These are phyloP conservation scores for Pyrenochaeta sp. DNA, from an alignment of 2,329 filamentous ascomycete genomes.

Conservation along the genomic window DNA sequence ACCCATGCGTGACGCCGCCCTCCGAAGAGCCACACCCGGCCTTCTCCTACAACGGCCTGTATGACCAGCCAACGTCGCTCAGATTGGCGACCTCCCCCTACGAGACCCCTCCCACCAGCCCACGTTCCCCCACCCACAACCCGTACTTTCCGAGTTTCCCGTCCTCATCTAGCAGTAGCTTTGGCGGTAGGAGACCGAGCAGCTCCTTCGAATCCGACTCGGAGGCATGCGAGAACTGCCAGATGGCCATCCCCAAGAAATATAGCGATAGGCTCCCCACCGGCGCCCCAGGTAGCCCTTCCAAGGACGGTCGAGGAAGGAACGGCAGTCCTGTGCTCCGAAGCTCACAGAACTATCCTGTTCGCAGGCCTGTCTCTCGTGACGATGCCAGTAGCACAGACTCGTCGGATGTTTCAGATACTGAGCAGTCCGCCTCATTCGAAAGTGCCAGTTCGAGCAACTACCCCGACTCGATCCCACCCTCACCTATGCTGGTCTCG, in stretches of 20 bases:
- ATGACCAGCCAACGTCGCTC: constrained; percentile 41
- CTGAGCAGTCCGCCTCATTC: constrained; percentile 48
- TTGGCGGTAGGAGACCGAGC: constrained; percentile 42
- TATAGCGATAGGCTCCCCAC: constrained; percentile 61
- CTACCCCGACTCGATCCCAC: constrained; percentile 44
- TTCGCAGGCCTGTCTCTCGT: constrained; percentile 50
- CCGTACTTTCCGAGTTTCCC: constrained; percentile 58
- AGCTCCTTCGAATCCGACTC: constrained; percentile 54
- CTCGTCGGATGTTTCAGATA: constrained; percentile 47
- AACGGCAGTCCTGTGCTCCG: constrained; percentile 64
- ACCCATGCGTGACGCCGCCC: constrained; percentile 54
- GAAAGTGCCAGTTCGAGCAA: constrained; percentile 40
- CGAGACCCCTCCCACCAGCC: constrained; percentile 52
- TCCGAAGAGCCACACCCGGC: constrained; percentile 45
- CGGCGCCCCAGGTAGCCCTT: constrained; percentile 60
- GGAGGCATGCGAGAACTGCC: constrained; percentile 66
- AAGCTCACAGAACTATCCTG: constrained; percentile 61
- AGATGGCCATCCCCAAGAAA: constrained; percentile 62
- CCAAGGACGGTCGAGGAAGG: constrained; percentile 56
- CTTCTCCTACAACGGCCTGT: constrained; percentile 44
- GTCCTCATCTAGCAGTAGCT: constrained; percentile 39
- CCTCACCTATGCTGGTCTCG: constrained; percentile 54
- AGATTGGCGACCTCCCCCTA: constrained; percentile 48
- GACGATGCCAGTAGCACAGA: constrained; percentile 44
- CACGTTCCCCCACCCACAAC: constrained; percentile 51